Evolutionary conservation across 176 grass and related monocot genomes (phyloP), one percentile per base, ranked within the genome.

Genomic region (Microstegium vimineum): DNA sequence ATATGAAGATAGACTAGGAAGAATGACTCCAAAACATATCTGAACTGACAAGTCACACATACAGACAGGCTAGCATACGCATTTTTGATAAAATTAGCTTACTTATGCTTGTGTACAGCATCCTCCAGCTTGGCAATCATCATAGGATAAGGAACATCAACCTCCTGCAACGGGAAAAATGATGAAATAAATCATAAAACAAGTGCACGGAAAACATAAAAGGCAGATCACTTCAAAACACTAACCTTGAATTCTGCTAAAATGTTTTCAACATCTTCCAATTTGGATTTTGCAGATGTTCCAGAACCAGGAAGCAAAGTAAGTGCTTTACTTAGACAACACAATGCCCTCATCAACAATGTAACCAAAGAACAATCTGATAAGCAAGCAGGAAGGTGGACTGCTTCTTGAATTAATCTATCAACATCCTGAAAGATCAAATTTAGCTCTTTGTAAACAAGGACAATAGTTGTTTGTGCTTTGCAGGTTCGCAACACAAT

Each of bases 121-220:
- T 81, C 90, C n/a, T n/a, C n/a, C n/a, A n/a, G 86, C 47, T 67
- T 89, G n/a, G 76, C 67, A 81, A 57, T 71, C 78, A 97, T 89
- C 73, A 94, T 83, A 76, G 92, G 88, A 92, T 92, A 94, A 76
- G 92, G n/a, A 81, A 91, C 81, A 42, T 47, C 74, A 85, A 92
- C 71, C 89, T 91, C 82, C 94, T n/a, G n/a, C n/a, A n/a, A 77
- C 4, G 59, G 30, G n/a, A n/a, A n/a, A 51, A 16, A 43, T 49
- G 25, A 38, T 79, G 31, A 82, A 86, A 73, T 17, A 15, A 90
- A 81, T 40, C 27, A 30, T 8, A 27, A 33, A 80, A 84, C 3
- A 85, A 71, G 78, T n/a, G 59, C 16, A 57, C 62, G 28, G 30
- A 20, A 69, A 77, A 64, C 40, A 76, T 18, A 63, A 68, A 62